Conservation (phyloP, 2,329 filamentous ascomycete genomes). For the Colletotrichum eleusines region DNA sequence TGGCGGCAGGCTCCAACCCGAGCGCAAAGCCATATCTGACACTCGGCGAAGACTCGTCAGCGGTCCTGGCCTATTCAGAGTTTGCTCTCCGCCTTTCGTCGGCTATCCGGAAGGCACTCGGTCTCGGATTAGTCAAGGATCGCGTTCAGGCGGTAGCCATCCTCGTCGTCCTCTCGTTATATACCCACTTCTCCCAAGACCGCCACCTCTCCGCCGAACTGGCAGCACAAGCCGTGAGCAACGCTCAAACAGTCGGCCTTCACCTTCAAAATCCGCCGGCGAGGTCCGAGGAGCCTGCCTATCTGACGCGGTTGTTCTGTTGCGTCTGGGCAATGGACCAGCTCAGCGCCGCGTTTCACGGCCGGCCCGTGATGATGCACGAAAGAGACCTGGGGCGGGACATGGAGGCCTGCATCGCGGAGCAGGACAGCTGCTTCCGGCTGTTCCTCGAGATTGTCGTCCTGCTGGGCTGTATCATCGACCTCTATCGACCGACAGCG, state of each 20-base stretch:
- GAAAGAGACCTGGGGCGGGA: slow-evolving; percentile 44
- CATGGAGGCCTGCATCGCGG: slow-evolving; percentile 42
- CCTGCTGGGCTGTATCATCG: slow-evolving; percentile 44
- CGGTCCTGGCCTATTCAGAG: slow-evolving; percentile 32
- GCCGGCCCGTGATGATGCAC: slow-evolving; percentile 45
- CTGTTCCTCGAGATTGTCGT: slow-evolving; percentile 44
- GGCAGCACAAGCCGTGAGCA: slow-evolving; percentile 44
- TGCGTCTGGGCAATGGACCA: slow-evolving; percentile 46
- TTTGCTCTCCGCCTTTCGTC: slow-evolving; percentile 37
- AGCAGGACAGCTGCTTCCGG: slow-evolving; percentile 44
- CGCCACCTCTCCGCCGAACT: slow-evolving; percentile 41
- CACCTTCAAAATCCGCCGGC: slow-evolving; percentile 45
- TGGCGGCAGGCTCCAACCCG: slow-evolving; percentile 43
- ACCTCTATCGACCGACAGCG: slow-evolving; percentile 43
- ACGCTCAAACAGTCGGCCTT: slow-evolving; percentile 45
- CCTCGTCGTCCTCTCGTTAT: slow-evolving; percentile 51
- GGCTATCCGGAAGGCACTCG: slow-evolving; percentile 38
- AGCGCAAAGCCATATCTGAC: slow-evolving; percentile 41
- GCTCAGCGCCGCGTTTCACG: slow-evolving; percentile 45
- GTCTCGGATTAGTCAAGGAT: slow-evolving; percentile 30
- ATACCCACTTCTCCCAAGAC: slow-evolving; percentile 38
- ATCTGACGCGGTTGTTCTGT: slow-evolving; percentile 44
- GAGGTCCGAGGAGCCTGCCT: slow-evolving; percentile 36
- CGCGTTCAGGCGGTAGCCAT: slow-evolving; percentile 44
- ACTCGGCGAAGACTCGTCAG: slow-evolving; percentile 26